These are phyloP conservation scores for Ceratocystis huliohia DNA, from an alignment of 2,329 filamentous ascomycete species.

Conservation along the genomic window DNA sequence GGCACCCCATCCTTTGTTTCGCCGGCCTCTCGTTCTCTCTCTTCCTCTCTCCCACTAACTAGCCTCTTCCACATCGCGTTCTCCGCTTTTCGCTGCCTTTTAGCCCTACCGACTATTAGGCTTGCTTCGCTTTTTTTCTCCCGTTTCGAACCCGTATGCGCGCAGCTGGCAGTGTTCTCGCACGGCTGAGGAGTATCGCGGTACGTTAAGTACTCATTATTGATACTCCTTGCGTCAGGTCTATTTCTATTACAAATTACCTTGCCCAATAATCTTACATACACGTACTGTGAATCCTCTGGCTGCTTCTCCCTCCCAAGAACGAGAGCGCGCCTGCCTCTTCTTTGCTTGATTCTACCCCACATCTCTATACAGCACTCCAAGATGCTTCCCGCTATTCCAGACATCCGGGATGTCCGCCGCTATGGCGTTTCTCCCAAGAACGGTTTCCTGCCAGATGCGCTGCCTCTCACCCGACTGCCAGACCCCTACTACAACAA, in stretches of 20 bases:
- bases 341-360: background rate
- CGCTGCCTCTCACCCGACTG: constrained; percentile 64
- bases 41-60: background rate
- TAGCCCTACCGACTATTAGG: background rate
- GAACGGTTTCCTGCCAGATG: constrained; percentile 77
- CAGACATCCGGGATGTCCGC: constrained; percentile 45
- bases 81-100: constrained; percentile 10
- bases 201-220: constrained; percentile 33
- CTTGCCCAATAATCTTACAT: background rate
- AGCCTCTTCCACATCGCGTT: background rate
- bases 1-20: background rate
- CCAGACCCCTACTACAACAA: constrained; percentile 87
- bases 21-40: background rate
- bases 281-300: background rate
- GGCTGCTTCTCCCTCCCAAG: background rate
- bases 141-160: constrained; percentile 17
- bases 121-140: background rate
- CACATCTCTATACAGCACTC: background rate
- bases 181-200: constrained; percentile 52
- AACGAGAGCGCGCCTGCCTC: background rate
- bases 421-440: constrained; percentile 61
- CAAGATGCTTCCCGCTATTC: constrained; percentile 47
- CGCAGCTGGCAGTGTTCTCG: constrained; percentile 21
- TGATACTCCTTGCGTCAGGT: constrained; percentile 55
- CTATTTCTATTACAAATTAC: constrained; percentile 25